A percentile compares a stretch with the other conserved stretches of the same genome.
These are phyloP conservation scores for Blepharisma stoltei DNA, from an alignment of 73 alveolate genomes.

Conservation along the genomic window DNA sequence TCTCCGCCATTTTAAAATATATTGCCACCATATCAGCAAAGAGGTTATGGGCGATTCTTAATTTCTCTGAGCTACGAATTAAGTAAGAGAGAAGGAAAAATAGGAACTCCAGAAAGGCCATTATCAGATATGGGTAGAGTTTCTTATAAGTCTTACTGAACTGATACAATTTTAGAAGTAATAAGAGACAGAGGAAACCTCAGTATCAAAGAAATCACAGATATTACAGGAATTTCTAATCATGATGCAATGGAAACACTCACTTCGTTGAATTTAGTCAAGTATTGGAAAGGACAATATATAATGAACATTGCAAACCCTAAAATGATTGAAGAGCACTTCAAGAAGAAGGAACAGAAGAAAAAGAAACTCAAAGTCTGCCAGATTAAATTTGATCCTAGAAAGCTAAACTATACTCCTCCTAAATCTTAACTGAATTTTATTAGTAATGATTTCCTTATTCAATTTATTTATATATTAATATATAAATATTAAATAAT, in stretches of 20 bases:
- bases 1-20: no score
- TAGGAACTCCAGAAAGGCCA: conserved; percentile 94
- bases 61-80: conserved; percentile 73
- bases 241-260: conserved; percentile 78
- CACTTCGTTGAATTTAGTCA: conserved; percentile 62
- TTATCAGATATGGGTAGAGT: conserved; percentile 85
- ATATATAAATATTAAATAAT: no score
- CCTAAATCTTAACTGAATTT: not conserved
- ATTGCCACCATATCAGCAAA: conserved; percentile 82
- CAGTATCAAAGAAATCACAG: conserved; percentile 68
- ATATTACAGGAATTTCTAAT: conserved; percentile 64
- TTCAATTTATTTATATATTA: no score
- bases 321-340: conserved; percentile 73
- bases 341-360: conserved; percentile 66
- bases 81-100: conserved; percentile 63
- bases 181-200: conserved; percentile 61
- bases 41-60: conserved; percentile 91
- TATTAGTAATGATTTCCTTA: not conserved
- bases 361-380: conserved; percentile 24
- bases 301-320: conserved; percentile 65
- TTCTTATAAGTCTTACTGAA: conserved; percentile 82
- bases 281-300: conserved; percentile 86
- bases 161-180: conserved; percentile 67
- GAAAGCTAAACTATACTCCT: conserved; percentile 24
- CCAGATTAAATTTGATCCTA: conserved; percentile 20